Percentiles rank a stretch among this genome's conserved stretches.
Conservation (phyloP, 164 flowering plant species). For the Vitis rupestris region DNA sequence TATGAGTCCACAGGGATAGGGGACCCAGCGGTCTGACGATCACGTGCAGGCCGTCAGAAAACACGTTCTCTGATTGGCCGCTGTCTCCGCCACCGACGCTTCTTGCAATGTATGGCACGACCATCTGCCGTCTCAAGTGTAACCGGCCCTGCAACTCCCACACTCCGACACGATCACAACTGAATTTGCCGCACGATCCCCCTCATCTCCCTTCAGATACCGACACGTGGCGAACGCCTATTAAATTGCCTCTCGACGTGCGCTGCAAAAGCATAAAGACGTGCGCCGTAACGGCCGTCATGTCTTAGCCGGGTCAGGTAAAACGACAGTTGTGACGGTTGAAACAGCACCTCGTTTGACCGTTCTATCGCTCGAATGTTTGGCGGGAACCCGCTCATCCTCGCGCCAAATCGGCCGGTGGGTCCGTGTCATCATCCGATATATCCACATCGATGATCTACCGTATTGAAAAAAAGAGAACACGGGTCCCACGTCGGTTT, state of each 20-base stretch:
- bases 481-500: background rate
- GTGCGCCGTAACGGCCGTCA: background rate
- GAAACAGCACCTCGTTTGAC: background rate
- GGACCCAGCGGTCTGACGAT: constrained; percentile 9
- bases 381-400: constrained; percentile 28
- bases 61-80: constrained; percentile 29
- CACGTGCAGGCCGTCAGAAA: constrained; percentile 32
- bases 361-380: background rate
- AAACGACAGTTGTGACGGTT: constrained; percentile 7
- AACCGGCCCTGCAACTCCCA: background rate
- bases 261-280: background rate
- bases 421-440: constrained; percentile 14
- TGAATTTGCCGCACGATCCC: background rate
- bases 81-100: constrained; percentile 5
- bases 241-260: background rate
- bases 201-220: background rate
- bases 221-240: background rate
- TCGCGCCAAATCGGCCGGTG: constrained; percentile 29
- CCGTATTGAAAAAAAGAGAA: background rate
- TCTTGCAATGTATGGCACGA: constrained; percentile 3
- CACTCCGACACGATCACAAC: background rate
- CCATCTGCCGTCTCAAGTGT: background rate
- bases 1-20: background rate
- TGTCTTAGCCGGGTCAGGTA: constrained; percentile 2
- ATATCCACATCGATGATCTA: constrained; percentile 10